These are phyloP conservation scores for Saccharomycopsis lassenensis DNA, from an alignment of 805 yeast species.

Conservation along the genomic window DNA sequence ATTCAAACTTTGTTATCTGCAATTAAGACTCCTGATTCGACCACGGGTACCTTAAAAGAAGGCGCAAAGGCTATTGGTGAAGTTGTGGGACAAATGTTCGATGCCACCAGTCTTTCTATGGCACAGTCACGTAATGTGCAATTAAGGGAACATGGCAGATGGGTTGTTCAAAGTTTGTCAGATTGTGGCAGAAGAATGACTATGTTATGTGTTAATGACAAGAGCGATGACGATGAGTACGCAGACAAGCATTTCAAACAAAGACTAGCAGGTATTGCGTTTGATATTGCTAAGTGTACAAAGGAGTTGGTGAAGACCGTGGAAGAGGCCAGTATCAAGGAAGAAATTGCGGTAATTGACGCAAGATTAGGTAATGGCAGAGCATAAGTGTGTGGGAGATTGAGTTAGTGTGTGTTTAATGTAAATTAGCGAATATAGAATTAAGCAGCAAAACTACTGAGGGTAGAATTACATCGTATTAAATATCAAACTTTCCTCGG, in stretches of 20 bases:
- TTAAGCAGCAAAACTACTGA: too few species aligned
- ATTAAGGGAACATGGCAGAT: slow-evolving; percentile 80
- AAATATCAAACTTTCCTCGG: too few species aligned
- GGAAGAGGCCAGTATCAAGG: slow-evolving; percentile 84
- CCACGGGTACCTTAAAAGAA: slow-evolving; percentile 59
- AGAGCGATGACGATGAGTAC: slow-evolving; percentile 41
- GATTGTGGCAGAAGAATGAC: slow-evolving; percentile 84
- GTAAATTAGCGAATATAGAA: too few species aligned
- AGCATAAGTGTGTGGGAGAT: too few species aligned
- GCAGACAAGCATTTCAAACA: slow-evolving; percentile 89
- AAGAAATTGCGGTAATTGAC: slow-evolving; percentile 74
- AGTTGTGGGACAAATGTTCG: slow-evolving; percentile 80
- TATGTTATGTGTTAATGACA: slow-evolving; percentile 41
- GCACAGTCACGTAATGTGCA: slow-evolving; percentile 76
- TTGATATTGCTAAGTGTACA: slow-evolving; percentile 93
- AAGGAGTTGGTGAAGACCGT: slow-evolving; percentile 93
- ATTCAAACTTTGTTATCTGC: slow-evolving; percentile 74
- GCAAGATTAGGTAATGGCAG: slow-evolving; percentile 34
- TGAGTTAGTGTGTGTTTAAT: too few species aligned
- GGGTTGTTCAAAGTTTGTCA: slow-evolving; percentile 78
- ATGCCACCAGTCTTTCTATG: slow-evolving; percentile 81
- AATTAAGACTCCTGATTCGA: slow-evolving; percentile 65
- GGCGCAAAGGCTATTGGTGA: slow-evolving; percentile 67
- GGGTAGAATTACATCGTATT: too few species aligned
- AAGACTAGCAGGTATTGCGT: slow-evolving; percentile 89